A percentile compares a stretch with the other conserved stretches of the same genome.
These are phyloP conservation scores for Cymbidium sinense DNA, from an alignment of 106 monocot genomes.

Conservation along the genomic window DNA sequence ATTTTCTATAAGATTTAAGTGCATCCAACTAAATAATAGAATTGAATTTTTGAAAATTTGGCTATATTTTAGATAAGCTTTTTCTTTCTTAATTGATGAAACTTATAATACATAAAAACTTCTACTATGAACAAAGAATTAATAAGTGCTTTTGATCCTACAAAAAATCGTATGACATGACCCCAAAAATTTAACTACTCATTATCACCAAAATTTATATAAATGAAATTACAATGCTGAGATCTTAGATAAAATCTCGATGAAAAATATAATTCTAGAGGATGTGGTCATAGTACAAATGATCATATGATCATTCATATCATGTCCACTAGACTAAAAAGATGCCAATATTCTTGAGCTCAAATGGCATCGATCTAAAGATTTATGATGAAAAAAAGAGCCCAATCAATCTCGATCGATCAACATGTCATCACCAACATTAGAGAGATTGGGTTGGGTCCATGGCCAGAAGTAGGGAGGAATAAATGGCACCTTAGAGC, in stretches of 20 bases:
- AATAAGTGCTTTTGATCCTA: no score
- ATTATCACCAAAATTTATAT: no score
- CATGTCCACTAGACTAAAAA: neutral
- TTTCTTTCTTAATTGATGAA: no score
- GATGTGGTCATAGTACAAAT: neutral
- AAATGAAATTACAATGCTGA: neutral
- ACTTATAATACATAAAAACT: no score
- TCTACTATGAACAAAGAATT: no score
- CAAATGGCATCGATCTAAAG: neutral
- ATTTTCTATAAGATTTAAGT: no score
- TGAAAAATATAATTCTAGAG: neutral
- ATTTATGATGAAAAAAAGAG: neutral
- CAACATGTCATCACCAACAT: neutral
- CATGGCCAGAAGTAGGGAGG: conserved; percentile 2
- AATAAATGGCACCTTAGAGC: conserved; percentile 8
- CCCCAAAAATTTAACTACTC: neutral
- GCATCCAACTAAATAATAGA: no score
- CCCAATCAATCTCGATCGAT: neutral
- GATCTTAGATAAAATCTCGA: neutral
- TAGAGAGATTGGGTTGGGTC: neutral
- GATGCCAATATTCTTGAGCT: neutral
- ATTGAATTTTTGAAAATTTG: no score
- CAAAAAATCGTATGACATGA: no score
- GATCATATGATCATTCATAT: neutral
- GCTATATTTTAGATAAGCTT: no score